These are phyloP conservation scores for Fusarium tjaetaba DNA, from an alignment of 2,329 filamentous ascomycete species.

Conservation along the genomic window DNA sequence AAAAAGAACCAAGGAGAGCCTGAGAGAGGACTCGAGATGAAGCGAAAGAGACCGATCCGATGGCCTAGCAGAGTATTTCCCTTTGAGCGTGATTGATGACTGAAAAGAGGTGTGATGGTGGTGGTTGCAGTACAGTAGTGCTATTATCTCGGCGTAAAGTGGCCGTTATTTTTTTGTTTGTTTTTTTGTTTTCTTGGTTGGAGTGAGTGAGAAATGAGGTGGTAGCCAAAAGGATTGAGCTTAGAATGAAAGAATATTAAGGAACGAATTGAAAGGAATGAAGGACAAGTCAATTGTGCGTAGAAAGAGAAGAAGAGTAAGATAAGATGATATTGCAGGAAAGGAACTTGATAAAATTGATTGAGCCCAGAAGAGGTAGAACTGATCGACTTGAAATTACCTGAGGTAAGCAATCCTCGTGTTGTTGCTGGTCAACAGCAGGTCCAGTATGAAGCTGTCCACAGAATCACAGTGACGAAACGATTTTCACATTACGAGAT, in stretches of 20 bases:
- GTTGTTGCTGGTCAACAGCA: constrained; percentile 34
- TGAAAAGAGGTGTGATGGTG: constrained; percentile 1
- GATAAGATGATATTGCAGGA: constrained; percentile 13
- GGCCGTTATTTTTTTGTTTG: not conserved
- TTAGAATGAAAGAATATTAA: constrained; percentile 6
- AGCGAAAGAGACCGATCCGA: constrained; percentile 27
- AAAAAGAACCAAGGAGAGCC: constrained; percentile 15
- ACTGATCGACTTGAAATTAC: constrained; percentile 31
- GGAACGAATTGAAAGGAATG: constrained; percentile 31
- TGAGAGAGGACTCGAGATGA: constrained; percentile 7
- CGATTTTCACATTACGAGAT: not conserved
- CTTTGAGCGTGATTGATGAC: constrained; percentile 7
- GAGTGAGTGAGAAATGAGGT: not conserved
- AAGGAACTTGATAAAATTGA: constrained; percentile 26
- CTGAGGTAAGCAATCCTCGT: constrained; percentile 35
- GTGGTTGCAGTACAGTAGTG: constrained; percentile 5
- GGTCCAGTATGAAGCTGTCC: constrained; percentile 17
- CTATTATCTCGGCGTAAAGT: constrained; percentile 16
- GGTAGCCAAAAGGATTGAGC: constrained; percentile 1
- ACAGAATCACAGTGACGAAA: constrained; percentile 29
- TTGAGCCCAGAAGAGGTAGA: constrained; percentile 19
- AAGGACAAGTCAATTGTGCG: constrained; percentile 32
- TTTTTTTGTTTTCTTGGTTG: not conserved
- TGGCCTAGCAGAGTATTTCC: not conserved
- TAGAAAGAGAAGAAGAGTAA: not conserved